phyloP scores from a whole-genome alignment of 345 rosid species.

The Nephelium lappaceum region DNA sequence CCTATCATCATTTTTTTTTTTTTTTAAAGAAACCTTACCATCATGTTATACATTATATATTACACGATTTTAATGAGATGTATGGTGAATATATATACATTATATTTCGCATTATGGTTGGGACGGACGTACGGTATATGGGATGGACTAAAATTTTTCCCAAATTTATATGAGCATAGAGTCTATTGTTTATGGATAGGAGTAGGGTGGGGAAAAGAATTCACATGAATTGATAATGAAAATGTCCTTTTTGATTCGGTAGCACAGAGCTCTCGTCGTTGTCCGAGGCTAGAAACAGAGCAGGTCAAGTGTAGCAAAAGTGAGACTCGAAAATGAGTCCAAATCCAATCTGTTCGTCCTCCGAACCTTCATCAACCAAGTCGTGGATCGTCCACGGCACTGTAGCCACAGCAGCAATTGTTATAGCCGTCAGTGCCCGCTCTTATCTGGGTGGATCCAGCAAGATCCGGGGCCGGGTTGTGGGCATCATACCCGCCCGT shows the following conservation, averaged over 20 bases:
- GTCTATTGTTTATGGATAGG: neutral
- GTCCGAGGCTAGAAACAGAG: no score
- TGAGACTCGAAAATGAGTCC: constrained; percentile 23
- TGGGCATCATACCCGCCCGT: constrained; percentile 96
- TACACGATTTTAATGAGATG: no score
- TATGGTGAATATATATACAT: no score
- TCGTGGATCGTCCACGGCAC: constrained; percentile 72
- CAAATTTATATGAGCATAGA: no score
- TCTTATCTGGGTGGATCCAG: constrained; percentile 58
- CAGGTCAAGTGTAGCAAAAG: neutral
- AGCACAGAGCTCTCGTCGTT: neutral
- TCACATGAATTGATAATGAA: neutral
- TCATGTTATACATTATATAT: no score
- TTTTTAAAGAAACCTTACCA: no score
- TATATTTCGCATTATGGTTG: no score
- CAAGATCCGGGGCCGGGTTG: constrained; percentile 74
- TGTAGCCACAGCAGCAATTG: constrained; percentile 72
- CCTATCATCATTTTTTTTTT: no score
- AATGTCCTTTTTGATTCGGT: neutral
- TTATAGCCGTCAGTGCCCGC: constrained; percentile 61
- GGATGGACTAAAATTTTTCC: no score
- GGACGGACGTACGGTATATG: no score
- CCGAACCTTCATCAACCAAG: constrained; percentile 47
- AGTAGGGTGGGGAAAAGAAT: no score
- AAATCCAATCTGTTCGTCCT: constrained; percentile 38